These are phyloP conservation scores for Sugiyamaella boreocaroliniensis DNA, from an alignment of 805 yeast genomes.

Conservation along the genomic window DNA sequence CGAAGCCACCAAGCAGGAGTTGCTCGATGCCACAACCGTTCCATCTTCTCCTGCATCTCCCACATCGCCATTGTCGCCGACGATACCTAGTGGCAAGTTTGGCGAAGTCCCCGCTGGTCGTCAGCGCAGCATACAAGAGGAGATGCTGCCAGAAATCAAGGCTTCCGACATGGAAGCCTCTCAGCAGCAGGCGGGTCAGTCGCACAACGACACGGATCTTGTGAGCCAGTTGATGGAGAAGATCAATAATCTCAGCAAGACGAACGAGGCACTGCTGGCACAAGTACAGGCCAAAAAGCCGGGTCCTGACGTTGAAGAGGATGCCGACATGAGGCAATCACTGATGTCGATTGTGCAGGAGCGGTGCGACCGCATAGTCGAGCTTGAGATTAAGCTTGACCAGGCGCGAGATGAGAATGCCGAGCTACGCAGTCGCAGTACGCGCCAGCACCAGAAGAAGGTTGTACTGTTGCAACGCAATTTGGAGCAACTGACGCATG, in stretches of 20 bases:
- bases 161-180: background rate
- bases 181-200: background rate
- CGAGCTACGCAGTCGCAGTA: conserved; percentile 21
- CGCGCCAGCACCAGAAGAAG: conserved; percentile 38
- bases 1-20: conserved; percentile 11
- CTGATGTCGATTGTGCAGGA: conserved; percentile 19
- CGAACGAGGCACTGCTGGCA: background rate
- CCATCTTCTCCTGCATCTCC: background rate
- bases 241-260: background rate
- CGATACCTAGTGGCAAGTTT: background rate
- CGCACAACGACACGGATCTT: background rate
- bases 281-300: background rate
- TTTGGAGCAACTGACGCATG: conserved; percentile 49
- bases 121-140: background rate
- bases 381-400: conserved; percentile 40
- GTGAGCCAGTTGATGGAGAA: background rate
- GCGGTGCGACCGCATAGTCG: conserved; percentile 34
- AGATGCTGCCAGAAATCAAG: background rate
- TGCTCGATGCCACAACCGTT: background rate
- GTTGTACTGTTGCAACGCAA: conserved; percentile 51
- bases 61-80: background rate
- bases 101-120: background rate
- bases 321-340: conserved; percentile 52
- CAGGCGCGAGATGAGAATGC: conserved; percentile 32
- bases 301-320: background rate